phyloP scores from a whole-genome alignment of 495 filamentous ascomycete genomes.

The Parmelia sp. region DNA sequence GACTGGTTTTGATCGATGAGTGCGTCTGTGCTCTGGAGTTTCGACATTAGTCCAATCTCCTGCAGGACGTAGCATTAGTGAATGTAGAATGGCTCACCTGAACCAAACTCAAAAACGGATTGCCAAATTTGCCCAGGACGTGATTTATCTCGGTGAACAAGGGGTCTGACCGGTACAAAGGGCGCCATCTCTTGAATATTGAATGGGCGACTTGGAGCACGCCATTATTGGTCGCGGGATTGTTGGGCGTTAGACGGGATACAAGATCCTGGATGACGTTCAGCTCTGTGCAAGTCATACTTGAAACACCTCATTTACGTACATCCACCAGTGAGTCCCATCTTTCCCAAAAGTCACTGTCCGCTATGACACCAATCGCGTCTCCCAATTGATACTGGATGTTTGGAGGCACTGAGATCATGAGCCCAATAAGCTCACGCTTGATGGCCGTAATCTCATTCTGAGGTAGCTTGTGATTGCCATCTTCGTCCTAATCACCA shows the following conservation, averaged over 20 bases:
- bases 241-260: slow-evolving; percentile 68
- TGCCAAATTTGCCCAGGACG: slow-evolving; percentile 74
- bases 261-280: slow-evolving; percentile 64
- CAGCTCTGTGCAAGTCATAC: not conserved
- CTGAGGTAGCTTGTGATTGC: slow-evolving; percentile 74
- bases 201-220: slow-evolving; percentile 96
- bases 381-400: slow-evolving; percentile 94
- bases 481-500: slow-evolving; percentile 67
- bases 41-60: slow-evolving; percentile 5
- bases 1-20: slow-evolving; percentile 68
- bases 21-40: slow-evolving; percentile 60
- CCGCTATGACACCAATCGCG: slow-evolving; percentile 91
- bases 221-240: slow-evolving; percentile 78
- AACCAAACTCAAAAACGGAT: slow-evolving; percentile 72
- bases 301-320: slow-evolving; percentile 22
- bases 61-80: no score
- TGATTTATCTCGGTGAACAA: slow-evolving; percentile 93
- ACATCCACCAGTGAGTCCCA: slow-evolving; percentile 91
- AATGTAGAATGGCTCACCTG: slow-evolving; percentile 44
- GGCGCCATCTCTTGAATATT: slow-evolving; percentile 94
- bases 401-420: slow-evolving; percentile 80
- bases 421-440: slow-evolving; percentile 85
- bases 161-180: slow-evolving; percentile 82
- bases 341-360: slow-evolving; percentile 92
- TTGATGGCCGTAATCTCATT: slow-evolving; percentile 87